Evolutionary conservation across 2,329 filamentous ascomycete species (phyloP).

Genomic region (Aspergillus sp.): DNA sequence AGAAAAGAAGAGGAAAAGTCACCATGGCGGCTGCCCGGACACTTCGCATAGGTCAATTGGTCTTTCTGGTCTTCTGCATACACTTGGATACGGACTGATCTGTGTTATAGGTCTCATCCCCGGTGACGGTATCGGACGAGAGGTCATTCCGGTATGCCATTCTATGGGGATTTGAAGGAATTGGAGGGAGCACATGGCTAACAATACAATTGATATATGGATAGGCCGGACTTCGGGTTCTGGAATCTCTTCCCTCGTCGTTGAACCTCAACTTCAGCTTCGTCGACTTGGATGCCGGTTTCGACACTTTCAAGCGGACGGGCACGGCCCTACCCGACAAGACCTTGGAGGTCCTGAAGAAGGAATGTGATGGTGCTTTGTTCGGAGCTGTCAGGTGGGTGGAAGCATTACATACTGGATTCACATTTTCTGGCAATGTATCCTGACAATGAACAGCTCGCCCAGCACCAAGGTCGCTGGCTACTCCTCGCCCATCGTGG

Average conservation of each 20-base stretch:
- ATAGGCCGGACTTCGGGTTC: constrained; percentile 69
- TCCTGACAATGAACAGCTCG: constrained; percentile 46
- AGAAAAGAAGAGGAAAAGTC: constrained; percentile 8
- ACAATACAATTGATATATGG: background rate
- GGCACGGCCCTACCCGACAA: constrained; percentile 81
- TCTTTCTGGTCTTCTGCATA: background rate
- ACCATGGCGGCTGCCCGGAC: constrained; percentile 49
- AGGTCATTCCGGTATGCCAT: constrained; percentile 72
- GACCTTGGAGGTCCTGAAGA: constrained; percentile 80
- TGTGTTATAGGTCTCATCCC: constrained; percentile 71
- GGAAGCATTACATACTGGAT: background rate
- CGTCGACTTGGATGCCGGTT: constrained; percentile 85
- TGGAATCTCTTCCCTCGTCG: constrained; percentile 89
- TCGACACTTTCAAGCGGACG: constrained; percentile 84
- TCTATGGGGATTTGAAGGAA: background rate
- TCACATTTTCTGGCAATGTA: too few species aligned
- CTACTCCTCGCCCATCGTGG: constrained; percentile 94
- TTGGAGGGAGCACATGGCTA: background rate
- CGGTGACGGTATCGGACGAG: constrained; percentile 94
- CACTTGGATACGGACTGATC: constrained; percentile 10
- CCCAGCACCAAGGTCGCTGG: constrained; percentile 83
- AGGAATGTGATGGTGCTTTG: constrained; percentile 88
- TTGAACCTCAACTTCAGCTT: constrained; percentile 90
- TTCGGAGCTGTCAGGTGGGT: constrained; percentile 79
- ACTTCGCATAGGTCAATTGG: constrained; percentile 56